Base-by-base conservation (phyloP, 306 rosid species). In the Cucumis hystrix region DNA sequence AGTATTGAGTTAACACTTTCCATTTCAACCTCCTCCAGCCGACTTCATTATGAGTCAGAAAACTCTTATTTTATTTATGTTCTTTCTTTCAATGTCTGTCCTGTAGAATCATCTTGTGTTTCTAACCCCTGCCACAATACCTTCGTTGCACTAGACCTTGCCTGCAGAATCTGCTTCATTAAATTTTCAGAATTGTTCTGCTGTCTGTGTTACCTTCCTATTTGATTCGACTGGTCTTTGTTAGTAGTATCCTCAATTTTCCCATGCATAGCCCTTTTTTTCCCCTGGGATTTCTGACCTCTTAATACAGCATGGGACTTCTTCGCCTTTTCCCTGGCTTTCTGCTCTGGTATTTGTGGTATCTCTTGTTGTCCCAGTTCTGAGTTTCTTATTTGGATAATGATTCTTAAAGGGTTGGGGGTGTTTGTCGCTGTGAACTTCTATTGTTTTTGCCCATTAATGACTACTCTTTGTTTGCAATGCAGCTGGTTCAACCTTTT, bases 311-410 rank as follows among this genome's bases (percentile, higher is more conserved):
- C 71, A 37, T 43, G 45, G 6, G 71, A 65, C 47, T 65, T 25
- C 70, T 35, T 64, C 47, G 51, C 54, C 54, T 47, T 47, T 47
- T 9, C 54, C 16, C 16, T 47, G 54, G 54, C 17, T 47, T 47
- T 47, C 81, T 65, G 57, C 77, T 74, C 43, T 77, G 77, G 77
- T 80, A 71, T 82, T 78, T 85, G 79, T 74, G 81, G 70, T 83
- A 65, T 25, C 57, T 41, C 35, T 17, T 65, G 41, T 77, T 82
- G 73, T 82, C 83, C 80, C 79, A 76, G 79, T 80, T 78, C 83
- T 77, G 77, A 39, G 37, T 82, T 69, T 80, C 76, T 64, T 21
- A 74, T 78, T 47, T 83, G 84, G 85, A 87, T 80, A 85, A 83
- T 84, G 86, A 67, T 67, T 67, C 33, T 67, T 10, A 40, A 15